Evolutionary conservation across 306 rosid genomes (phyloP), one percentile per base, ranked within the genome.

Genomic region (Coriaria nepalensis): DNA sequence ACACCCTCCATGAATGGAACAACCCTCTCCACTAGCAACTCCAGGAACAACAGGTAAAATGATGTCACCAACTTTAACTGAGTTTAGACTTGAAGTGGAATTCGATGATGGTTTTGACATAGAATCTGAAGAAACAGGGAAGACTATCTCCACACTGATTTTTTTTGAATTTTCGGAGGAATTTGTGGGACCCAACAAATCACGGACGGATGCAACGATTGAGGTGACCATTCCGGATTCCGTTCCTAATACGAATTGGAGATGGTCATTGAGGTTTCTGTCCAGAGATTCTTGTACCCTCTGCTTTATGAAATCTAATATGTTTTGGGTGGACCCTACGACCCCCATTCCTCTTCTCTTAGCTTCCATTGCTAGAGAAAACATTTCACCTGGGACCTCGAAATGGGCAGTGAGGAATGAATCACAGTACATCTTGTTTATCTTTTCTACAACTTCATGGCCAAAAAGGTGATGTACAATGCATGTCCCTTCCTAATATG

Each of bases 351-450:
- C 94, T 76, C 98, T 90, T 68, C 81, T 82, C 65, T 82, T 90
- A 35, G 98, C 98, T 71, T 90, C 95, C 98, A 90, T 85, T 35
- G 96, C 95, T 81, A 85, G 61, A 42, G 94, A 71, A 70, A 90
- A 90, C 98, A 85, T 90, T 77, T 90, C 98, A 67, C 98, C 98
- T 7, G 96, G 98, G 52, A 90, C 98, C 74, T 90, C 98, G 13
- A 90, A 81, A 72, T 90, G 98, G 29, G 98, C 96, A 32, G 98
- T 90, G 53, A 90, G 93, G 59, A 81, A 85, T 34, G 98, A 92
- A 62, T 90, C 98, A 61, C 87, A 75, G 10, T 90, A 90, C 93
- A 82, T 77, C 71, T 81, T 94, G 50, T 81, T 81, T 75, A 90
- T 85, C 67, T 65, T 85, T 63, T 79, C 76, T 70, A 85, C 98